phyloP scores from a whole-genome alignment of 192 early-diverging fungal species.

The Entomortierella parvispora region DNA sequence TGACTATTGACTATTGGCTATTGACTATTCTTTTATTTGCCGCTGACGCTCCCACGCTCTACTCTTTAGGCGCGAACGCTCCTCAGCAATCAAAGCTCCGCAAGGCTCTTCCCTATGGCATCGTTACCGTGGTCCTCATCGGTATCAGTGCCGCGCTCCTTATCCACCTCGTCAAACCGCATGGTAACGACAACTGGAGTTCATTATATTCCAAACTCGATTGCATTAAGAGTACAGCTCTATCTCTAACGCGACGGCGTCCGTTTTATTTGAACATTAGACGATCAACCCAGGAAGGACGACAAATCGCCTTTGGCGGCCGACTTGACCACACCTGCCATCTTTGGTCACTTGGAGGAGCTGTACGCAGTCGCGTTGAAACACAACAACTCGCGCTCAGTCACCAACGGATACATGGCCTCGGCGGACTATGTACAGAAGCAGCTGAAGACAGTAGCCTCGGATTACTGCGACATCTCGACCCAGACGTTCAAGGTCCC shows the following conservation, averaged over 20 bases:
- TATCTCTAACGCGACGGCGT: background rate
- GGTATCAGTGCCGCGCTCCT: constrained; percentile 28
- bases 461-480: constrained; percentile 56
- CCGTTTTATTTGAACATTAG: too few relatives aligned
- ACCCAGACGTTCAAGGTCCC: constrained; percentile 59
- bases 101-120: constrained; percentile 29
- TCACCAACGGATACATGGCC: constrained; percentile 56
- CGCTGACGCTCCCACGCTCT: background rate
- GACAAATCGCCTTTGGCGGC: constrained; percentile 29
- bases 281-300: constrained; percentile 4
- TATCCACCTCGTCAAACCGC: constrained; percentile 36
- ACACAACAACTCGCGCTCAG: constrained; percentile 54
- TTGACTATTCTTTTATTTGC: background rate
- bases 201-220: background rate
- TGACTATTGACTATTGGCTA: background rate
- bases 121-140: constrained; percentile 41
- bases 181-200: constrained; percentile 6
- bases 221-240: background rate
- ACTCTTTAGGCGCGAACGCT: background rate
- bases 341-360: constrained; percentile 44
- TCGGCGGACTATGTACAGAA: constrained; percentile 70
- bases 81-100: constrained; percentile 22
- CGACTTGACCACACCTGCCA: constrained; percentile 21
- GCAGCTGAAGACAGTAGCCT: constrained; percentile 55
- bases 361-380: constrained; percentile 45